Evolutionary conservation across 305 asterid species (phyloP).

Genomic region (Fraxinus greggii): DNA sequence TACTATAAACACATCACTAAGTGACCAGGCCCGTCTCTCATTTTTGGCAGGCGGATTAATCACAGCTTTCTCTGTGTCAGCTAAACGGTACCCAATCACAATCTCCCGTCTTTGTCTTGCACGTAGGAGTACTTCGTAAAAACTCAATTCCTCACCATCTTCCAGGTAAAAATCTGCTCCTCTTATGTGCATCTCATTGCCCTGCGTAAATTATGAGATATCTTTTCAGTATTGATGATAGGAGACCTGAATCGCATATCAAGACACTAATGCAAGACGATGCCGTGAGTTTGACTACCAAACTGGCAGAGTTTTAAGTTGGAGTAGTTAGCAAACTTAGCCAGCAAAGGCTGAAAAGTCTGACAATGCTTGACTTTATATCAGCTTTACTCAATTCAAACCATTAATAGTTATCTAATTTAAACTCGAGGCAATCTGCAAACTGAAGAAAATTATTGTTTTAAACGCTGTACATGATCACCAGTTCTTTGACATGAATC

Average conservation of each 20-base stretch:
- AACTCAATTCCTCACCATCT: slow-evolving; percentile 76
- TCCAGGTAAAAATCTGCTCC: slow-evolving; percentile 62
- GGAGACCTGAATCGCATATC: background rate
- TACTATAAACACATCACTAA: slow-evolving; percentile 66
- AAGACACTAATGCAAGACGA: background rate
- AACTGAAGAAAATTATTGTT: background rate
- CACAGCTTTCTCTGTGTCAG: slow-evolving; percentile 63
- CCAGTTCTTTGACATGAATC: background rate
- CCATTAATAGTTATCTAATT: background rate
- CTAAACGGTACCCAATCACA: slow-evolving; percentile 75
- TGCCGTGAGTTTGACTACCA: slow-evolving; percentile 2
- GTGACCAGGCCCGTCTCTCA: slow-evolving; percentile 67
- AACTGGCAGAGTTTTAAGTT: background rate
- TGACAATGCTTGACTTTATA: background rate
- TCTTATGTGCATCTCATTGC: slow-evolving; percentile 90
- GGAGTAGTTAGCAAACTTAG: background rate
- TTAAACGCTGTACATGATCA: background rate
- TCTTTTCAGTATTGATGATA: background rate
- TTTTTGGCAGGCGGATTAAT: slow-evolving; percentile 67
- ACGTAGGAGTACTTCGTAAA: slow-evolving; percentile 72
- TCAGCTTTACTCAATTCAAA: background rate
- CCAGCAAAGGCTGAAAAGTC: background rate
- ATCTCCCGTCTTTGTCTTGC: slow-evolving; percentile 85
- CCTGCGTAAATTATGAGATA: slow-evolving; percentile 40
- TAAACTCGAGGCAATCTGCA: background rate